Evolutionary conservation across 345 rosid species (phyloP).

Genomic region (Hibiscus syriacus): DNA sequence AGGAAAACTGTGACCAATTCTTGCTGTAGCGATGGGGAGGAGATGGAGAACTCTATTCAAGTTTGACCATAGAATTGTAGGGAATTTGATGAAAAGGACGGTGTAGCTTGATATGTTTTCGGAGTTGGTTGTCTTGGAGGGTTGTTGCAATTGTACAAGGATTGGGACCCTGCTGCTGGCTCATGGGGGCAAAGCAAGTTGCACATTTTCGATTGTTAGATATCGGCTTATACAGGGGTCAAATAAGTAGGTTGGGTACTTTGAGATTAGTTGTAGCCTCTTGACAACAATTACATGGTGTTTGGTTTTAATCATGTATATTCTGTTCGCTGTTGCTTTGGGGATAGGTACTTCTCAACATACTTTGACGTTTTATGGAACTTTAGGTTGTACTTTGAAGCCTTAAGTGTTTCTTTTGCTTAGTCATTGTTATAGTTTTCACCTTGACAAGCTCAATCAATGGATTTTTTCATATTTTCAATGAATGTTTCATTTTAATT

Average conservation of each 20-base stretch:
- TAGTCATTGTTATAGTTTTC: not conserved
- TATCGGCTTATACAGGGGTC: too few species aligned
- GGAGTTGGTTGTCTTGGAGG: constrained; percentile 5
- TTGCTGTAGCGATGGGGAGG: too few species aligned
- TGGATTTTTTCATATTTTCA: not conserved
- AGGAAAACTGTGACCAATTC: too few species aligned
- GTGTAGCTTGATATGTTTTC: not conserved
- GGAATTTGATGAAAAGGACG: not conserved
- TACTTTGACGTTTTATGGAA: constrained; percentile 25
- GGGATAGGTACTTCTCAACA: constrained; percentile 29
- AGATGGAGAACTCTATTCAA: too few species aligned
- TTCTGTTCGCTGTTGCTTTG: constrained; percentile 22
- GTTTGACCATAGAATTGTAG: too few species aligned
- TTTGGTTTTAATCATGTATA: constrained; percentile 23
- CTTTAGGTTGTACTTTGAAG: constrained; percentile 25
- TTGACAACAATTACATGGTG: too few species aligned
- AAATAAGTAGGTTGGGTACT: too few species aligned
- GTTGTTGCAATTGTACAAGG: not conserved
- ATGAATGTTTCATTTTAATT: not conserved
- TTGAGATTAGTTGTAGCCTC: too few species aligned
- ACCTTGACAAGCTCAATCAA: not conserved
- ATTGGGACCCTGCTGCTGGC: constrained; percentile 4
- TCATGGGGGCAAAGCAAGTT: not conserved
- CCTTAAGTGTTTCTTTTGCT: constrained; percentile 6
- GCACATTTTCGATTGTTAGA: too few species aligned